A percentile compares a stretch with the other conserved stretches of the same genome.
Evolutionary conservation across 1,284 basidiomycete genomes (phyloP).

Genomic region (Tausonia pullulans): DNA sequence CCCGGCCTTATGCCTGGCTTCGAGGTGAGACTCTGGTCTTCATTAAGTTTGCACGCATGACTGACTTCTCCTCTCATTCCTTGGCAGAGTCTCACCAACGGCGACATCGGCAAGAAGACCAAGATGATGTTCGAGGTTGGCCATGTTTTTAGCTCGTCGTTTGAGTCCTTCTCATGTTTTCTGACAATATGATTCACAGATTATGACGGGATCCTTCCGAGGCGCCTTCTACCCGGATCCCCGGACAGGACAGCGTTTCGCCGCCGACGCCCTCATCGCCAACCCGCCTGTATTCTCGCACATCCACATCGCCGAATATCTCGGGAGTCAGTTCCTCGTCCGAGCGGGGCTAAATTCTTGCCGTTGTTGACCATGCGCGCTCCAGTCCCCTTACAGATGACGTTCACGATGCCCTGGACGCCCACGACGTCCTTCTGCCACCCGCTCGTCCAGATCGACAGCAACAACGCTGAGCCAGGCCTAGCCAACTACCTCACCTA

Average conservation of each 20-base stretch:
- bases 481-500: conserved; percentile 50
- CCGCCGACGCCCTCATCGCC: conserved; percentile 52
- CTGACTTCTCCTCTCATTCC: no score
- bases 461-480: conserved; percentile 43
- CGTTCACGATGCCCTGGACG: conserved; percentile 53
- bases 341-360: background rate
- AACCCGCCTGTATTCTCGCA: conserved; percentile 56
- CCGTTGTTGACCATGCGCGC: conserved; percentile 20
- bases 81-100: conserved; percentile 36
- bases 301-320: conserved; percentile 51
- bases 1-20: conserved; percentile 46
- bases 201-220: conserved; percentile 50
- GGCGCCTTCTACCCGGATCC: conserved; percentile 44
- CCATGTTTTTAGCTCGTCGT: no score
- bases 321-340: conserved; percentile 31
- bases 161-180: background rate
- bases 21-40: conserved; percentile 18
- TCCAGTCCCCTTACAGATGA: conserved; percentile 33
- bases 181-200: conserved; percentile 27
- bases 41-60: no score
- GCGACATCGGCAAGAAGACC: conserved; percentile 41
- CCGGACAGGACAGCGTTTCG: conserved; percentile 40
- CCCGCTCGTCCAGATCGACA: conserved; percentile 48
- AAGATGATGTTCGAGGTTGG: conserved; percentile 39
- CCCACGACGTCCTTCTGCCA: conserved; percentile 53